Base-by-base conservation (phyloP, 495 filamentous ascomycete species). In the Xylaria castorea region DNA sequence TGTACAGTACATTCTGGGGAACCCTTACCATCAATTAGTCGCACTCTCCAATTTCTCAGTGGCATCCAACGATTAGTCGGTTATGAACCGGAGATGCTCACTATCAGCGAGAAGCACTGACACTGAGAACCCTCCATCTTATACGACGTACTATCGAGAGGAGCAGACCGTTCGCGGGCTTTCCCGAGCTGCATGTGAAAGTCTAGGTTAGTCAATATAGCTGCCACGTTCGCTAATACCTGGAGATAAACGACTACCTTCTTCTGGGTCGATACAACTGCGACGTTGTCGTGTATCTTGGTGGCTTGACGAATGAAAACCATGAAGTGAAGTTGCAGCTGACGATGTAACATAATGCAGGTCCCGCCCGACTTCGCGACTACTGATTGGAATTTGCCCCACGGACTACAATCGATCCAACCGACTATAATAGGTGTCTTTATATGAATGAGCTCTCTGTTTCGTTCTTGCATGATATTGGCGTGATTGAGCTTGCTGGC, bases 321-420 rank as follows among this genome's bases (percentile, higher is more conserved):
- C 14, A 25, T 16, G 14, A n/a, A 48, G 50, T 67, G 63, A 72
- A n/a, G 70, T 67, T 53, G 57, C 70, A 72, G 63, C 70, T 72
- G 70, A 72, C 70, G 46, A 71, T 66, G 70, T 42, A 67, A 67
- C 62, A 34, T 51, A 20, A 64, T 60, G 70, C 70, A 72, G 70
- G 63, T 67, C 70, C 70, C 53, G 12, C 70, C 70, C 53, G 12
- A 8, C 36, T 58, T 22, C 44, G 36, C 34, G 32, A 61, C 63
- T 42, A 60, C 70, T 58, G 53, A 60, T 46, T 67, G 60, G 70
- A 38, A 53, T 58, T 30, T 48, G 53, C 50, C 62, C 70, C 62
- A 48, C 30, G 60, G 11, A 22, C 42, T 12, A 60, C 50, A 27
- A 64, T 34, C 38, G 9, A 71, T 48, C 25, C 14, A 70, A 27